Conservation (phyloP, 257 asterid genomes). For the Capsicum chinense region DNA sequence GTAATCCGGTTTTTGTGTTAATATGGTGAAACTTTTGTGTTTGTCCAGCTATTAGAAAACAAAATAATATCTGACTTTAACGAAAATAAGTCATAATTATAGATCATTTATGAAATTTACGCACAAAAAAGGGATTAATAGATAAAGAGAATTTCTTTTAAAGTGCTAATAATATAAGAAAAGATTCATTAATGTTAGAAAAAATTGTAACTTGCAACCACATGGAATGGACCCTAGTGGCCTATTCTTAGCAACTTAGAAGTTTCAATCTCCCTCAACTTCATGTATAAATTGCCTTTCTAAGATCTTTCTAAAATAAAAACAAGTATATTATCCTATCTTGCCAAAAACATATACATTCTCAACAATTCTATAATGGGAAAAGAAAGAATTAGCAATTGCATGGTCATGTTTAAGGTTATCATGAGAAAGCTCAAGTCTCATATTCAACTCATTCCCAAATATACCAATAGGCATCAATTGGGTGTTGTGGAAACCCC, state of each 20-base stretch:
- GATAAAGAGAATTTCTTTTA: not conserved
- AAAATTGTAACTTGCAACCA: not conserved
- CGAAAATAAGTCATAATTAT: not conserved
- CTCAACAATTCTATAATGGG: not conserved
- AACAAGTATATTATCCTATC: not conserved
- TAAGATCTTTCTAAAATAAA: conserved; percentile 9
- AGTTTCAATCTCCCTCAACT: conserved; percentile 42
- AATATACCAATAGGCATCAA: not conserved
- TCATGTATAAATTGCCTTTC: conserved; percentile 32
- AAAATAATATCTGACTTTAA: not conserved
- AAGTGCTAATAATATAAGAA: no score
- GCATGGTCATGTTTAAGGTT: conserved; percentile 27
- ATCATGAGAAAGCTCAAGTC: conserved; percentile 31
- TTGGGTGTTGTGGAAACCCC: not conserved
- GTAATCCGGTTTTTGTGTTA: no score
- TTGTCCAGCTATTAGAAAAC: not conserved
- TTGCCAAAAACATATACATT: not conserved
- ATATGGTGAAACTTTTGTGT: no score
- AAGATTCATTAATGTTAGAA: not conserved
- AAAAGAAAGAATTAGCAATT: conserved; percentile 33
- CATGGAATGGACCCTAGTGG: conserved; percentile 30
- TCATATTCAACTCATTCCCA: not conserved
- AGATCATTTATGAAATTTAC: no score
- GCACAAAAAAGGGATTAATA: not conserved
- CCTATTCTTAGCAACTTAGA: conserved; percentile 39